Conservation (phyloP, 1,284 basidiomycete genomes). For the Ceratorhiza oryzae-sativae region DNA sequence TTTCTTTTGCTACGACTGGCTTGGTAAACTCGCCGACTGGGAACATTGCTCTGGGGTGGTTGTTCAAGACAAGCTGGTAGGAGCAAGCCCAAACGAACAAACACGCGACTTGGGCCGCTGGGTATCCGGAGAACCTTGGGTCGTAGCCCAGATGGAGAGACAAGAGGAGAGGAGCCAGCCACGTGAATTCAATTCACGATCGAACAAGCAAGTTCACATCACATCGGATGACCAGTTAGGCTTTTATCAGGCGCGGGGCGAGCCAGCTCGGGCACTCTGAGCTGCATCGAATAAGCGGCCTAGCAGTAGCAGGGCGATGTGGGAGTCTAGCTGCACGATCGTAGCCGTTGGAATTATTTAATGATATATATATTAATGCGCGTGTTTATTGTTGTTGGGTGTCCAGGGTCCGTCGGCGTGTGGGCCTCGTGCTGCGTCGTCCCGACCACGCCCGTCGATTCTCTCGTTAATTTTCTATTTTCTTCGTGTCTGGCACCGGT, state of each 20-base stretch:
- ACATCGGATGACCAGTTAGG: not conserved
- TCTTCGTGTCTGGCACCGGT: not conserved
- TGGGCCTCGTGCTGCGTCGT: slow-evolving; percentile 25
- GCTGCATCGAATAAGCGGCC: not conserved
- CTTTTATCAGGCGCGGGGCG: not conserved
- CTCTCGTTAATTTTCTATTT: slow-evolving; percentile 16
- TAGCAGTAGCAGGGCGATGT: too few species aligned
- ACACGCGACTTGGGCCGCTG: too few species aligned
- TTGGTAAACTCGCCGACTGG: slow-evolving; percentile 16
- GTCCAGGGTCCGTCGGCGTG: slow-evolving; percentile 26
- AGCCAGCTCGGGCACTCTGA: not conserved
- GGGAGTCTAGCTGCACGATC: too few species aligned
- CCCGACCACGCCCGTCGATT: slow-evolving; percentile 25
- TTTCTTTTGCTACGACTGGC: not conserved
- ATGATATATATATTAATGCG: not conserved
- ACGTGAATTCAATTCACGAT: slow-evolving; percentile 1
- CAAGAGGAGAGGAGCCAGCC: not conserved
- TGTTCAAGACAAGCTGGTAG: not conserved
- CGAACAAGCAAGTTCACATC: not conserved
- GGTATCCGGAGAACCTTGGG: too few species aligned
- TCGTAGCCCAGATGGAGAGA: not conserved
- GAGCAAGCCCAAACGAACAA: not conserved
- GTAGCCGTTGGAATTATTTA: too few species aligned
- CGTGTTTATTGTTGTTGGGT: slow-evolving; percentile 11
- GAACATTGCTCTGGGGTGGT: slow-evolving; percentile 7